A percentile compares a stretch with the other conserved stretches of the same genome.
Evolutionary conservation across 805 yeast species (phyloP).

Genomic region (Kuraishia capsulata): DNA sequence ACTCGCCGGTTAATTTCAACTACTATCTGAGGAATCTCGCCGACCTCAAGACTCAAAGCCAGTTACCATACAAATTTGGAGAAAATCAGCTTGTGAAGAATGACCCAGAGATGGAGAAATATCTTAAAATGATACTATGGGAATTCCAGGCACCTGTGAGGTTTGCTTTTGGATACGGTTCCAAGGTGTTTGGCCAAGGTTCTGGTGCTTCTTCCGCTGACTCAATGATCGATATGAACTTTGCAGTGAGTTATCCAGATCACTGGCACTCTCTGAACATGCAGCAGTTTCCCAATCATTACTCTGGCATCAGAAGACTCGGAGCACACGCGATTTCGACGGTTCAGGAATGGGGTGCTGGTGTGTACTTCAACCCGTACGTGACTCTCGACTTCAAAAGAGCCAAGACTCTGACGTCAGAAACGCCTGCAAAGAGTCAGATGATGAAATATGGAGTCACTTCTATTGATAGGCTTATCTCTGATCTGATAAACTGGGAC

Average conservation of each 20-base stretch:
- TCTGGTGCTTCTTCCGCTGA: conserved; percentile 22
- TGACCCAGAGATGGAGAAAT: conserved; percentile 29
- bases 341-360: conserved; percentile 72
- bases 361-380: conserved; percentile 90
- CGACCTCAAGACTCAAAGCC: conserved; percentile 23
- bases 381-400: conserved; percentile 47
- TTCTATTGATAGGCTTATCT: conserved; percentile 45
- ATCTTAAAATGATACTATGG: conserved; percentile 40
- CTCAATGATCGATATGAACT: conserved; percentile 80
- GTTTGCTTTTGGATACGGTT: conserved; percentile 89
- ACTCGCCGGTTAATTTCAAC: conserved; percentile 23
- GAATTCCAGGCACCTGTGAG: conserved; percentile 64
- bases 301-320: conserved; percentile 54
- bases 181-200: conserved; percentile 83
- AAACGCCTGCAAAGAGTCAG: conserved; percentile 5
- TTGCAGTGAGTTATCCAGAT: conserved; percentile 66
- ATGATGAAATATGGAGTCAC: conserved; percentile 84
- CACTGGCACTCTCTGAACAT: conserved; percentile 75
- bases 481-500: conserved; percentile 78
- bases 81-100: conserved; percentile 46
- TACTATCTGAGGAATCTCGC: conserved; percentile 21
- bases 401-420: conserved; percentile 6
- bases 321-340: conserved; percentile 51
- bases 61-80: conserved; percentile 50
- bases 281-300: conserved; percentile 61